These are phyloP conservation scores for Wallemia ichthyophaga DNA, from an alignment of 1,284 basidiomycete species.

Conservation along the genomic window DNA sequence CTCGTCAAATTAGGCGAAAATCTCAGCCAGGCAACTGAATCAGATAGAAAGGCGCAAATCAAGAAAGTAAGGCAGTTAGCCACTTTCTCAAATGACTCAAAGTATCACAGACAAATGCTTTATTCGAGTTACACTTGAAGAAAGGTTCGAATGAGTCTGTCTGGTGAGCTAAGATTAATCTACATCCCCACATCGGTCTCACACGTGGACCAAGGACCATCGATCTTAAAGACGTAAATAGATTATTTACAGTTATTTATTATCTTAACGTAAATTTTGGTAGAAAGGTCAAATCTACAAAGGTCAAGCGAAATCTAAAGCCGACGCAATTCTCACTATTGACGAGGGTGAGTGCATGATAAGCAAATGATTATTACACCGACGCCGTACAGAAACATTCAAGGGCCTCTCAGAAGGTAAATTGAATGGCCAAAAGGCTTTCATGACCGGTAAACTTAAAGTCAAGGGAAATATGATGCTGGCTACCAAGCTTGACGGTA, in stretches of 20 bases:
- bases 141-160: background rate
- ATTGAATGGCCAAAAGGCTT: conserved; percentile 57
- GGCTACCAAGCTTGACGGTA: background rate
- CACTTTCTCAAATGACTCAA: background rate
- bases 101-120: background rate
- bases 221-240: background rate
- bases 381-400: background rate
- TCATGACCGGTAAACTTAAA: conserved; percentile 63
- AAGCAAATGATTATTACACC: too few species aligned
- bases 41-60: background rate
- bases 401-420: conserved; percentile 16
- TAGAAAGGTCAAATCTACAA: background rate
- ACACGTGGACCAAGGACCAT: background rate
- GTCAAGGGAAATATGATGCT: conserved; percentile 11
- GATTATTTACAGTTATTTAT: too few species aligned
- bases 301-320: background rate
- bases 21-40: background rate
- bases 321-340: background rate
- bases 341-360: background rate
- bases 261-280: too few species aligned
- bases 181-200: background rate
- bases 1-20: background rate
- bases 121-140: background rate
- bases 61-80: background rate
- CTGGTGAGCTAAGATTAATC: background rate